phyloP scores from a whole-genome alignment of 139 green algal species.

The Chlamydomonas schloesseri region DNA sequence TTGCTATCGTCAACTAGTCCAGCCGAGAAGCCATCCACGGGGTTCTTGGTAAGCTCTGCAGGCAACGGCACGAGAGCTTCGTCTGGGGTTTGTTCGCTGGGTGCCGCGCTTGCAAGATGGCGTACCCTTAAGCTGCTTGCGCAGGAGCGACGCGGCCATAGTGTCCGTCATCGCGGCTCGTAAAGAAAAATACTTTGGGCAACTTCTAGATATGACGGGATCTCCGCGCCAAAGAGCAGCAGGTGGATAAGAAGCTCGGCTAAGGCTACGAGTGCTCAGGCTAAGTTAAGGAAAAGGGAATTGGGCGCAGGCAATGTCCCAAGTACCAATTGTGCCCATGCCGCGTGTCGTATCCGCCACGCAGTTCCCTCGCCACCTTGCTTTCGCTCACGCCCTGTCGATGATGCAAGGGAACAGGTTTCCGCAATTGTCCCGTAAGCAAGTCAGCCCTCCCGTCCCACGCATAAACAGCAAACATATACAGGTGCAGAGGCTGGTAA shows the following conservation, averaged over 20 bases:
- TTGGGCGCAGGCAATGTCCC: no score
- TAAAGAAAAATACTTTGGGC: neutral
- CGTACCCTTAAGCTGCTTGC: slow-evolving; percentile 94
- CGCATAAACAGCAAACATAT: no score
- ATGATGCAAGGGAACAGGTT: no score
- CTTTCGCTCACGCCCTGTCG: no score
- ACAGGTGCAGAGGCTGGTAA: no score
- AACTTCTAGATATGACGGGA: neutral
- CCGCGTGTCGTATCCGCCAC: no score
- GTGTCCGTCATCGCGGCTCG: slow-evolving; percentile 16
- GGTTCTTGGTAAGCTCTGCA: slow-evolving; percentile 96
- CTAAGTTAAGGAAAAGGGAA: no score
- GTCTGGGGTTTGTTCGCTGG: neutral
- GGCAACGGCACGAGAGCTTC: neutral
- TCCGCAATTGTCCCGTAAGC: no score
- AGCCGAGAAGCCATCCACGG: slow-evolving; percentile 98
- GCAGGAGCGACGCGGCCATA: slow-evolving; percentile 70
- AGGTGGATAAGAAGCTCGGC: neutral
- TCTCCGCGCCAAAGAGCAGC: neutral
- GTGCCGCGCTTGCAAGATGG: neutral
- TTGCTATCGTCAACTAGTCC: slow-evolving; percentile 97
- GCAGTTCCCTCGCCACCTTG: no score
- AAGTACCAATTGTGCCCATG: no score
- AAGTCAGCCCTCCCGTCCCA: no score
- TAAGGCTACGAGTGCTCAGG: neutral